Evolutionary conservation across 2,329 filamentous ascomycete genomes (phyloP), one percentile per base, ranked within the genome.

Genomic region (Arthroderma sp.): DNA sequence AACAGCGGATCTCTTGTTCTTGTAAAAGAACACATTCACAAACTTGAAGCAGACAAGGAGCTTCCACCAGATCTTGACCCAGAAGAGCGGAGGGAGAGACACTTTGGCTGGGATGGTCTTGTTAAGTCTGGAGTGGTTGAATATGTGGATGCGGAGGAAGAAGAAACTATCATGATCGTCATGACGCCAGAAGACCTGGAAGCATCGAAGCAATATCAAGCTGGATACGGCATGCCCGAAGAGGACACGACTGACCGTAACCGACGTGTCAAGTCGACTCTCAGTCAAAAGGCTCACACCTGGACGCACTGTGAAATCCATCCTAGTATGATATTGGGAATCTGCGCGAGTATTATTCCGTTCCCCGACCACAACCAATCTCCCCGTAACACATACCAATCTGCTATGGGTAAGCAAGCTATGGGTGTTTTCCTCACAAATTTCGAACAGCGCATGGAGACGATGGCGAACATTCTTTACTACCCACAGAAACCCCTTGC

Each of bases 221-320:
- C 80, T 51, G 85, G 86, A 51, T 79, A 83, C 62, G 74, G 78
- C 23, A 68, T 83, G 37, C 73, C 74, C 1, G 79, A 81, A 15
- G 83, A 88, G 33, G 81, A 85, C 51, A 80, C 79, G 66, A 67
- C 80, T 70, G 87, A 95, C 65, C 82, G 86, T 49, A 91, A 95
- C 67, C 85, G 86, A 69, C 85, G 93, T 66, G 82, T 98, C 64
- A 93, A 93, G 73, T 91, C 90, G 0, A 86, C 85, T 66, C 83
- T 93, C 43, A 96, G 94, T 66, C 84, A 87, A 21, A 87, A 85
- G 4, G 90, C 91, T 15, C 88, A 94, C 73, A 89, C 86, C 67
- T 97, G 91, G 79, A 98, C 93, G 0, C 94, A 98, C 72, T 98
- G 94, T 73, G 93, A 98, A 75, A 97, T 98, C 70, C 94, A 98